A percentile compares a stretch with the other conserved stretches of the same genome.
Conservation (phyloP, 2,329 filamentous ascomycete genomes). For the Cytospora schulzeri region DNA sequence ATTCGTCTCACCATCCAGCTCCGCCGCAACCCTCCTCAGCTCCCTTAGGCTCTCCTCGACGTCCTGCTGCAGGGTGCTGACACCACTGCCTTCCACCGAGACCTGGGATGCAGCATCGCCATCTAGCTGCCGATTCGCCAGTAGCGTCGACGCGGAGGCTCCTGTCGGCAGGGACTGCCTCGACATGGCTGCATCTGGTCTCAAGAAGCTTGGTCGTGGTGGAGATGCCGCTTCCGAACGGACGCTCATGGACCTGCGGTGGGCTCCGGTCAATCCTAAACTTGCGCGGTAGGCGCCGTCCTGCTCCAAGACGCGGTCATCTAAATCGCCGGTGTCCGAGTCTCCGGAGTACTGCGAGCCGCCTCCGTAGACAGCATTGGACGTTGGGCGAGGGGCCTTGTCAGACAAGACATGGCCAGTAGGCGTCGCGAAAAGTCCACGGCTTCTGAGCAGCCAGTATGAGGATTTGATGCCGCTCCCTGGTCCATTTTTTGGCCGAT, state of each 20-base stretch:
- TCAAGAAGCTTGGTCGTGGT: conserved; percentile 17
- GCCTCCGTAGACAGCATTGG: conserved; percentile 5
- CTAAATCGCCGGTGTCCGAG: conserved; percentile 24
- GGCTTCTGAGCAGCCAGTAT: conserved; percentile 26
- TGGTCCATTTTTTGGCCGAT: conserved; percentile 18
- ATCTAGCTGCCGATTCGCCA: conserved; percentile 10
- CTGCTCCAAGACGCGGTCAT: conserved; percentile 26
- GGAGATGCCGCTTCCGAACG: conserved; percentile 22
- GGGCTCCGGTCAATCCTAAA: conserved; percentile 22
- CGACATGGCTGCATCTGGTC: neutral
- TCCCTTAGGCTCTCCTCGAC: conserved; percentile 44
- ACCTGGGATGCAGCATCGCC: conserved; percentile 9
- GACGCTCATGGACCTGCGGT: conserved; percentile 20
- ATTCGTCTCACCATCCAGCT: conserved; percentile 49
- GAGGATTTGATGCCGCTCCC: conserved; percentile 26
- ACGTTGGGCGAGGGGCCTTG: conserved; percentile 20
- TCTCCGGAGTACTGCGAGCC: conserved; percentile 26
- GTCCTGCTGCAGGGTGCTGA: conserved; percentile 35
- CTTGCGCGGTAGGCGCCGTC: conserved; percentile 26
- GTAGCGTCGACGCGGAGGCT: conserved; percentile 15
- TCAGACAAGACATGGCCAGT: conserved; percentile 26
- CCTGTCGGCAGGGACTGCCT: conserved; percentile 24
- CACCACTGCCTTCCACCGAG: conserved; percentile 54
- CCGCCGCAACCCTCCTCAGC: conserved; percentile 45
- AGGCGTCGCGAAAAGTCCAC: conserved; percentile 26